Conservation (phyloP, 257 asterid species). For the Ilex aquifolium region DNA sequence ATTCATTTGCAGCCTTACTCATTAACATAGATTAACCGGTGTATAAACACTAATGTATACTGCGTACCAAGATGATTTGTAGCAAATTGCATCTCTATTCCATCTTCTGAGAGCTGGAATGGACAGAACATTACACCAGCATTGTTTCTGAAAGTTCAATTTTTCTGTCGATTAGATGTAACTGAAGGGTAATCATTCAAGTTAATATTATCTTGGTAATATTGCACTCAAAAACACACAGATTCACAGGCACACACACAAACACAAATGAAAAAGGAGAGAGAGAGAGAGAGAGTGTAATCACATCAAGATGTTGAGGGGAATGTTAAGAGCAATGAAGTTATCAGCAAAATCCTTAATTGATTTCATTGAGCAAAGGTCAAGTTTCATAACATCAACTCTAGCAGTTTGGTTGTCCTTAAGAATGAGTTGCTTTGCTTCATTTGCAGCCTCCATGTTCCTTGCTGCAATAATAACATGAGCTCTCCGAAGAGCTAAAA, state of each 20-base stretch:
- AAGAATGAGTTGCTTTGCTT: slow-evolving; percentile 53
- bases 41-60: background rate
- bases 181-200: background rate
- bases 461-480: slow-evolving; percentile 83
- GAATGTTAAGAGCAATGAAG: slow-evolving; percentile 60
- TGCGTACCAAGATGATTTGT: slow-evolving; percentile 81
- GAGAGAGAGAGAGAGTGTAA: background rate
- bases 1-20: too few species aligned
- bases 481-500: slow-evolving; percentile 57
- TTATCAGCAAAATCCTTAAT: slow-evolving; percentile 50
- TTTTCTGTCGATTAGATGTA: background rate
- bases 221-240: background rate
- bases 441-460: slow-evolving; percentile 65
- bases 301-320: slow-evolving; percentile 86
- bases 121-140: slow-evolving; percentile 95
- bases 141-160: slow-evolving; percentile 59
- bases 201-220: background rate
- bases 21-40: background rate
- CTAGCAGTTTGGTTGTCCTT: slow-evolving; percentile 42
- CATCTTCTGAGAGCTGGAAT: slow-evolving; percentile 69
- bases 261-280: background rate
- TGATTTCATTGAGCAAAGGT: slow-evolving; percentile 64
- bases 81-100: slow-evolving; percentile 83
- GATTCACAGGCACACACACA: background rate
- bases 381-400: slow-evolving; percentile 60